Base-by-base conservation (phyloP, 148 eudicot genomes). In the Dianthus caryophyllus region DNA sequence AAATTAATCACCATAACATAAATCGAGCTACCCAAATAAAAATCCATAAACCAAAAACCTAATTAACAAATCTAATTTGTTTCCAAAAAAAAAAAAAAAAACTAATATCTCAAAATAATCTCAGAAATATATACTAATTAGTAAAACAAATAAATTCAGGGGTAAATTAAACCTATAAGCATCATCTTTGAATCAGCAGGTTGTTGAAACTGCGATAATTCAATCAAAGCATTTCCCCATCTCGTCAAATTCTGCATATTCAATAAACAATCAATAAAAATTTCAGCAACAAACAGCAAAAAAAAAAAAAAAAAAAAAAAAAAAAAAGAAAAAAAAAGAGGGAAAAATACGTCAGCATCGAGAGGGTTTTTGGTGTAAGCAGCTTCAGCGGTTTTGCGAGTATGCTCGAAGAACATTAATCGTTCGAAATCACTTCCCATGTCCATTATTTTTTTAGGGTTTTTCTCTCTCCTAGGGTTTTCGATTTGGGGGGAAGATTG, bases 321-420 rank as follows among this genome's bases (percentile, higher is more conserved):
- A 7, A 41, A 41, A 41, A 41, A 6, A 9, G 12, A 9, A 26
- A 64, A 22, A 10, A 30, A 11, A 50, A 33, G 29, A 67, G 38
- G 55, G 20, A 41, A 26, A 53, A 17, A 16, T 20, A 91, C 97
- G 47, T 85, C 96, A 61, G 86, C 88, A 67, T 91, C 96, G 13
- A 71, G 80, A 58, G 97, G 97, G 69, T 87, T 78, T 46, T 75
- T 57, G 53, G 74, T 60, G 73, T 91, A 86, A 48, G 78, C 48
- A 24, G 79, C 79, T 76, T 88, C 96, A 10, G 90, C 82, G 5
- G 82, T 36, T 61, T 84, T 86, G 67, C 97, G 90, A 76, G 92
- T 84, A 24, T 84, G 92, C 64, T 91, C 96, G 77, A 88, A 88
- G 78, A 84, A 87, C 29, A 88, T 69, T 0, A 88, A 59, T 9